Evolutionary conservation across 2,329 filamentous ascomycete genomes (phyloP), one percentile per base, ranked within the genome.

Genomic region (Didymella exigua): DNA sequence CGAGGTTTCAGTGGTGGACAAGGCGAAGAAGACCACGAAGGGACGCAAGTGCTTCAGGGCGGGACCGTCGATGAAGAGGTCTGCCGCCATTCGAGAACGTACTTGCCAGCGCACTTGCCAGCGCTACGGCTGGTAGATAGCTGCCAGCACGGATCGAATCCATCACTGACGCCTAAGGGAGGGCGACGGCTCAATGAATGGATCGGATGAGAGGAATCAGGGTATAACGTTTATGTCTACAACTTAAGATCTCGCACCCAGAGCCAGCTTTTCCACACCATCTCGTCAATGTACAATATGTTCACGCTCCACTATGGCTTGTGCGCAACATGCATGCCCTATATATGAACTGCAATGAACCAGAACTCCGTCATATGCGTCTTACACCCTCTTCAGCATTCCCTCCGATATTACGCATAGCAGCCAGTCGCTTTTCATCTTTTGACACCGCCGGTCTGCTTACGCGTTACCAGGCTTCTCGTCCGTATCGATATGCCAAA

Each of bases 401-500:
- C 26, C 10, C 31, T 24, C 21, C 19, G 16, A 6, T n/a, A 19
- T n/a, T n/a, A n/a, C n/a, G n/a, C n/a, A n/a, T n/a, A n/a, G n/a
- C 16, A 14, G n/a, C 16, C n/a, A 16, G 5, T n/a, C 23, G 7
- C 14, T 1, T 14, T 1, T 16, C 6, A 2, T 11, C 21, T 24
- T 38, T 2, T 26, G 37, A 18, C 5, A 6, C 14, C 18, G 11
- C 5, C n/a, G 24, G 2, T 18, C 2, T 18, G 38, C 13, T 40
- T 49, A 70, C 11, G 77, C 78, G 74, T 98, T 98, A 29, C 92
- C 91, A 29, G 86, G 85, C 82, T 97, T 96, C 81, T 99, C 95
- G 52, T 93, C 86, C 2, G 95, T 99, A 75, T 99, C 95, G 69
- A 96, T 90, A 74, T 99, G 95, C 95, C 95, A 99, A 55, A 99